These are phyloP conservation scores for Aspergillus nanangensis DNA, from an alignment of 495 filamentous ascomycete genomes.

Conservation along the genomic window DNA sequence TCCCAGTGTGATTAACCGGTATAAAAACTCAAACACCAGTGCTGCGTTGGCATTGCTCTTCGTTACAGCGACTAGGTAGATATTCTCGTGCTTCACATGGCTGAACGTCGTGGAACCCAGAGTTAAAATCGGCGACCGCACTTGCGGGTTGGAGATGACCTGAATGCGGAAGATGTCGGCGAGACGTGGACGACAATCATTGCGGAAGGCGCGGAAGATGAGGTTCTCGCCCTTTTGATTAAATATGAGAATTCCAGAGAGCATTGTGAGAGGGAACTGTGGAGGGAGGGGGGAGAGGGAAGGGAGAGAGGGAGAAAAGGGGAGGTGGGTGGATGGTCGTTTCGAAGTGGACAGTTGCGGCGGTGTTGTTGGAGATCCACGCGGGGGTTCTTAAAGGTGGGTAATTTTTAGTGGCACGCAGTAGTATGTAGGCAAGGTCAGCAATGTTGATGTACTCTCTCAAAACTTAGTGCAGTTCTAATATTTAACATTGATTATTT, in stretches of 20 bases:
- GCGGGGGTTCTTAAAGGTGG: not conserved
- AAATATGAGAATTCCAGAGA: constrained; percentile 95
- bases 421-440: not conserved
- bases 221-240: constrained; percentile 99
- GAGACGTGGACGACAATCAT: constrained; percentile 92
- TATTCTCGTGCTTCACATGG: constrained; percentile 99
- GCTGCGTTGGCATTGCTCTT: constrained; percentile 99
- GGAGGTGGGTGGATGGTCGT: not conserved
- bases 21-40: constrained; percentile 96
- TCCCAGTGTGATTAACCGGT: constrained; percentile 83
- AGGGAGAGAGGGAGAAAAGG: constrained; percentile 17
- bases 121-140: constrained; percentile 95
- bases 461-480: no score
- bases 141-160: constrained; percentile 97
- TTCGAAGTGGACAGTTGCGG: not conserved
- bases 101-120: constrained; percentile 97
- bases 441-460: not conserved
- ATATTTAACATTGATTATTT: no score
- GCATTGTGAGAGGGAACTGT: constrained; percentile 54
- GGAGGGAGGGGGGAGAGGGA: constrained; percentile 6
- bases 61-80: constrained; percentile 95
- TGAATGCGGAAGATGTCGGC: constrained; percentile 99
- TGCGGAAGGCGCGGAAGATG: constrained; percentile 97
- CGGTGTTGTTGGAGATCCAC: constrained; percentile 1
- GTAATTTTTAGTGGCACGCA: not conserved